These are phyloP conservation scores for Aspergillus fischeri DNA, from an alignment of 2,329 filamentous ascomycete genomes.

Conservation along the genomic window DNA sequence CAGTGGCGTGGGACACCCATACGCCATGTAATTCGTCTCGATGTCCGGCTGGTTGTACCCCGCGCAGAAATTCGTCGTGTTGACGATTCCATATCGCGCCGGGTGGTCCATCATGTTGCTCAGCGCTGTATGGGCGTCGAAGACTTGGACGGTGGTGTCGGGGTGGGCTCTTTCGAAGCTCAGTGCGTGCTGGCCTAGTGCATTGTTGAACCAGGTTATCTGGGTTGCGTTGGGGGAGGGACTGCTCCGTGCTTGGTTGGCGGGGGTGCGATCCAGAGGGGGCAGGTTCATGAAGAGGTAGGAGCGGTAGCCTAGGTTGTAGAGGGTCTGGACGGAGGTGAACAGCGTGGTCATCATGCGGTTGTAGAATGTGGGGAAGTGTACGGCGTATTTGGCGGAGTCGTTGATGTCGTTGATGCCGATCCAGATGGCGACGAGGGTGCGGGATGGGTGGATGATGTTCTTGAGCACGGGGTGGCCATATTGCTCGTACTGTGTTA, in stretches of 20 bases:
- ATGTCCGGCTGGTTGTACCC: constrained; percentile 47
- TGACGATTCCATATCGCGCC: constrained; percentile 40
- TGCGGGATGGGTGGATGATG: constrained; percentile 28
- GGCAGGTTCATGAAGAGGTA: constrained; percentile 52
- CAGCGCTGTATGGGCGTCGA: constrained; percentile 43
- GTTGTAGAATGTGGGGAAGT: constrained; percentile 46
- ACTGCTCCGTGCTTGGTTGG: constrained; percentile 29
- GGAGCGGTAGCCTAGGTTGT: constrained; percentile 41
- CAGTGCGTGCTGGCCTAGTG: constrained; percentile 32
- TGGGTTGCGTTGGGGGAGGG: constrained; percentile 46
- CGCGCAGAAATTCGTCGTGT: constrained; percentile 44
- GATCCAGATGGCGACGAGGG: constrained; percentile 52
- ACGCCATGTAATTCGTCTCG: constrained; percentile 37
- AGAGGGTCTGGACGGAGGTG: constrained; percentile 38
- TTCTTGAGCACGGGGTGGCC: constrained; percentile 38
- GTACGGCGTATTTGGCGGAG: constrained; percentile 40
- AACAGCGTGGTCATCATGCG: constrained; percentile 42
- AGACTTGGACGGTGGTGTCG: constrained; percentile 39
- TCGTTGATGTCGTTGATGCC: constrained; percentile 57
- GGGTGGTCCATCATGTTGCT: constrained; percentile 43
- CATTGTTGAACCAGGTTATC: constrained; percentile 44
- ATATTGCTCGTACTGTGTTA: constrained; percentile 46
- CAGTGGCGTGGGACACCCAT: constrained; percentile 43
- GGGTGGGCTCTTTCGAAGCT: constrained; percentile 30
- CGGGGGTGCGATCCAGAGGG: constrained; percentile 45